Evolutionary conservation across 2,329 filamentous ascomycete species (phyloP).

Genomic region (Penicillium sp.): DNA sequence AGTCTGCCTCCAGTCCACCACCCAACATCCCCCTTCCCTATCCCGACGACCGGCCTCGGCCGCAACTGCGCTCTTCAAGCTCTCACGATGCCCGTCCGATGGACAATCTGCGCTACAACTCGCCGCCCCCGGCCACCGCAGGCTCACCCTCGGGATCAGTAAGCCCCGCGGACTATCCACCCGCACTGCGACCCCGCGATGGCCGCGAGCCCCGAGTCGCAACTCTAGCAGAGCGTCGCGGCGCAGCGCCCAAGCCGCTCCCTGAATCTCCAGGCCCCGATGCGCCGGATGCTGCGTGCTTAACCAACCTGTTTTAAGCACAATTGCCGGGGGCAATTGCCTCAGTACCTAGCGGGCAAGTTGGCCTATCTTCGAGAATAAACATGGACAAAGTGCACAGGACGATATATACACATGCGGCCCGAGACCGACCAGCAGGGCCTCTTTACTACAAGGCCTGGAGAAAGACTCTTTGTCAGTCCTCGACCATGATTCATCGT

Average conservation of each 20-base stretch:
- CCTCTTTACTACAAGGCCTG: not conserved
- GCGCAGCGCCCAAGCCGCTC: constrained; percentile 73
- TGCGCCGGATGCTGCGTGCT: constrained; percentile 65
- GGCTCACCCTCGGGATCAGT: constrained; percentile 30
- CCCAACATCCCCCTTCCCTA: constrained; percentile 65
- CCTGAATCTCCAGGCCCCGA: constrained; percentile 80
- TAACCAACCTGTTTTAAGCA: not conserved
- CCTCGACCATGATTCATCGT: not conserved
- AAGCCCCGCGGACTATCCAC: constrained; percentile 40
- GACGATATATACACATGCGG: not conserved
- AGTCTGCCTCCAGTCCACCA: constrained; percentile 37
- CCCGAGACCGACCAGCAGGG: not conserved
- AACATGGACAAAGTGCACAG: not conserved
- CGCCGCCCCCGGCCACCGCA: constrained; percentile 30
- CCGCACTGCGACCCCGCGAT: constrained; percentile 44
- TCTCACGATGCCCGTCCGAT: constrained; percentile 32
- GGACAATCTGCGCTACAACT: constrained; percentile 29
- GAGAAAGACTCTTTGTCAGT: not conserved
- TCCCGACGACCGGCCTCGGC: constrained; percentile 62
- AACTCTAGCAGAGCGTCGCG: constrained; percentile 77
- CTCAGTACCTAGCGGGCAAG: not conserved
- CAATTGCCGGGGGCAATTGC: not conserved
- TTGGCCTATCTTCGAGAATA: not conserved
- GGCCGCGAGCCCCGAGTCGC: constrained; percentile 56
- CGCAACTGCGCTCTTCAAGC: constrained; percentile 34